Percentiles rank a stretch among this genome's conserved stretches.
phyloP scores from a whole-genome alignment of 2,329 filamentous ascomycete species.

The Colletotrichum lindemuthianum region DNA sequence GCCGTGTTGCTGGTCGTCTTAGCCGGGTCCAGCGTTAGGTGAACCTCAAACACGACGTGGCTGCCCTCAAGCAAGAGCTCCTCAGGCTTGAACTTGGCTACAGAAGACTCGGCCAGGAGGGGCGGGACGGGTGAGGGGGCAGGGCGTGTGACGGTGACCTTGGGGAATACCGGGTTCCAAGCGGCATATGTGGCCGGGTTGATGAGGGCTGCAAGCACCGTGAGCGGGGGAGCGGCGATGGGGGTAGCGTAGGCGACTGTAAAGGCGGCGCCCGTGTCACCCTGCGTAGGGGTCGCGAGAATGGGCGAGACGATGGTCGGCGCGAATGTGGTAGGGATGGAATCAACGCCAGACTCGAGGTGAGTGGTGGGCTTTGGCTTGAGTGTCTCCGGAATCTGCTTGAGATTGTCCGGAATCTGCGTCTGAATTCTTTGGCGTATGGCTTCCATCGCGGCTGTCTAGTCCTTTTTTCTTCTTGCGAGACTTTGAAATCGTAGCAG shows the following conservation, averaged over 20 bases:
- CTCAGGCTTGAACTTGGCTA: conserved; percentile 26
- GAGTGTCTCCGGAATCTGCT: conserved; percentile 29
- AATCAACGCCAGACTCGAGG: conserved; percentile 28
- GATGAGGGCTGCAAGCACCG: conserved; percentile 44
- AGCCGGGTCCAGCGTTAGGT: conserved; percentile 42
- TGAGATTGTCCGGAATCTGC: conserved; percentile 29
- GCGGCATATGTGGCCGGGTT: conserved; percentile 44
- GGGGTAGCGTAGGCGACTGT: conserved; percentile 44
- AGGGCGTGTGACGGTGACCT: conserved; percentile 41
- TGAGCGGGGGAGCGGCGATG: conserved; percentile 47
- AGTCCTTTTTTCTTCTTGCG: too few relatives aligned
- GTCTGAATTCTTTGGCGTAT: conserved; percentile 30
- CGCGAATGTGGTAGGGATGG: conserved; percentile 28
- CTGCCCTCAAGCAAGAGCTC: conserved; percentile 44
- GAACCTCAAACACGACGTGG: conserved; percentile 46
- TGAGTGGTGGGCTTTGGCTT: conserved; percentile 31
- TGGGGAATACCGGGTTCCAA: conserved; percentile 50
- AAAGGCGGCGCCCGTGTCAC: conserved; percentile 26
- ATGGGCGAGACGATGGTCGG: conserved; percentile 29
- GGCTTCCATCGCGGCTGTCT: conserved; percentile 11
- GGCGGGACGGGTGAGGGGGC: conserved; percentile 32
- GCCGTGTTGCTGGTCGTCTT: conserved; percentile 37
- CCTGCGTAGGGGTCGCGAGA: conserved; percentile 23
- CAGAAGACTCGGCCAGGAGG: conserved; percentile 33
- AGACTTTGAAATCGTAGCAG: conserved; percentile 5